Conservation (phyloP, 192 early-diverging fungal species). For the Gonapodya sp. region DNA sequence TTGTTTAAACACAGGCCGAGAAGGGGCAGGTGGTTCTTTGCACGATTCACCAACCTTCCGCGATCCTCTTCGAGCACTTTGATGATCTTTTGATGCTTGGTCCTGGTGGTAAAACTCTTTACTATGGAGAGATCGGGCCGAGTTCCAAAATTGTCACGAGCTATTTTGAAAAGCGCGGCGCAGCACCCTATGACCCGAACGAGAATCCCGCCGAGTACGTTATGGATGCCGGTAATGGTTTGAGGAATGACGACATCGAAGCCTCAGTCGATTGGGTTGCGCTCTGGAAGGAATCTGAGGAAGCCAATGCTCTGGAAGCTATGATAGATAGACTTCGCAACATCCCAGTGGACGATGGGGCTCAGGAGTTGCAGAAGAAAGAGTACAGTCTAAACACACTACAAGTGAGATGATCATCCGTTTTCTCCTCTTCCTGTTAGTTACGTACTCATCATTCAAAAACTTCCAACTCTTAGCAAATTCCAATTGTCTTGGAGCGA, state of each 20-base stretch:
- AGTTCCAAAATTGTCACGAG: constrained; percentile 52
- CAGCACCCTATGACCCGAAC: constrained; percentile 42
- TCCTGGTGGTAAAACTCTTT: constrained; percentile 69
- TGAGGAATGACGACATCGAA: constrained; percentile 29
- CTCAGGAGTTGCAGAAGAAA: neutral
- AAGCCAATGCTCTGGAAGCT: constrained; percentile 26
- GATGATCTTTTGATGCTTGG: constrained; percentile 72
- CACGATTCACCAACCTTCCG: constrained; percentile 81
- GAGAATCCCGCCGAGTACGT: constrained; percentile 85
- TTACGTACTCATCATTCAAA: constrained; percentile 34
- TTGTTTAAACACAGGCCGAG: constrained; percentile 18
- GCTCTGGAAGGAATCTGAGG: constrained; percentile 52
- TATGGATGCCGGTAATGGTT: constrained; percentile 51
- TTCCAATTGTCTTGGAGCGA: constrained; percentile 48
- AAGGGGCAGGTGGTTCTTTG: constrained; percentile 62
- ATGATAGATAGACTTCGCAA: constrained; percentile 44
- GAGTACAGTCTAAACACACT: constrained; percentile 6
- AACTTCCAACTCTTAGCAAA: constrained; percentile 29
- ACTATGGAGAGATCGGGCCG: constrained; percentile 67
- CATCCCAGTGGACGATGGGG: constrained; percentile 19
- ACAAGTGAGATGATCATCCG: constrained; percentile 10
- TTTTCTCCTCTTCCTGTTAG: constrained; percentile 13
- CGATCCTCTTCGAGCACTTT: constrained; percentile 77
- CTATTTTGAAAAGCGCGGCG: constrained; percentile 70
- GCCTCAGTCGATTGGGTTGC: constrained; percentile 44